Evolutionary conservation across 208 protist species (phyloP).

Genomic region (Acanthamoeba castellanii): DNA sequence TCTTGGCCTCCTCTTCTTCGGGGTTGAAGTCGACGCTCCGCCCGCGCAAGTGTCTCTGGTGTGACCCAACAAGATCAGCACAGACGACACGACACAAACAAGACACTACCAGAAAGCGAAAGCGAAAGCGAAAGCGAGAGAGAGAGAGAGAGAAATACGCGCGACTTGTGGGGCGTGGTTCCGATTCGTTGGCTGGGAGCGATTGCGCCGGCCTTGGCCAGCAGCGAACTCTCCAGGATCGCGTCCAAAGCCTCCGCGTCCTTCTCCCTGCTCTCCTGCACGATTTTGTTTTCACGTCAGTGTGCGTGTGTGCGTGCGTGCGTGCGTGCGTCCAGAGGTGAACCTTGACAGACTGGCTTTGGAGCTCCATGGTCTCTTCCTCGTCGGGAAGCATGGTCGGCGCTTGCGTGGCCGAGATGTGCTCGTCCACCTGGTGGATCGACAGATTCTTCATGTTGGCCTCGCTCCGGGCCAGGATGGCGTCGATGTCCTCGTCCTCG

Average conservation of each 20-base stretch:
- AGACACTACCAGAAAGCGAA: background rate
- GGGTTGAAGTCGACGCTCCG: conserved; percentile 21
- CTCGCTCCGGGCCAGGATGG: conserved; percentile 39
- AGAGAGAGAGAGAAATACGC: background rate
- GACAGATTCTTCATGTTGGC: conserved; percentile 46
- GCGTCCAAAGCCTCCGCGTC: conserved; percentile 11
- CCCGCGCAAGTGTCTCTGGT: conserved; percentile 7
- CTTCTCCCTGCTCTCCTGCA: conserved; percentile 15
- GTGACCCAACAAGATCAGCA: background rate
- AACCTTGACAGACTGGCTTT: background rate
- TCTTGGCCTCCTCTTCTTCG: conserved; percentile 34
- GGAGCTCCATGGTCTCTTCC: background rate
- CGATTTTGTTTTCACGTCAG: background rate
- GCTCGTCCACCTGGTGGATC: background rate
- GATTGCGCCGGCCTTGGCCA: conserved; percentile 36
- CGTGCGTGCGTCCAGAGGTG: background rate
- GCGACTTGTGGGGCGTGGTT: background rate
- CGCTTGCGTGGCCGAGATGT: conserved; percentile 17
- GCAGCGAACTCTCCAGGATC: conserved; percentile 13
- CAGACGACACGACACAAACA: too few relatives aligned
- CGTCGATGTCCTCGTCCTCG: conserved; percentile 33
- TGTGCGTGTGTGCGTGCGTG: background rate
- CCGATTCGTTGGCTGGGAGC: background rate
- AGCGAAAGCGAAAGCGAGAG: background rate
- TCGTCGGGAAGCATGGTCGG: conserved; percentile 15